Base-by-base conservation (phyloP, 1,284 basidiomycete species). In the Ustilago esculenta region DNA sequence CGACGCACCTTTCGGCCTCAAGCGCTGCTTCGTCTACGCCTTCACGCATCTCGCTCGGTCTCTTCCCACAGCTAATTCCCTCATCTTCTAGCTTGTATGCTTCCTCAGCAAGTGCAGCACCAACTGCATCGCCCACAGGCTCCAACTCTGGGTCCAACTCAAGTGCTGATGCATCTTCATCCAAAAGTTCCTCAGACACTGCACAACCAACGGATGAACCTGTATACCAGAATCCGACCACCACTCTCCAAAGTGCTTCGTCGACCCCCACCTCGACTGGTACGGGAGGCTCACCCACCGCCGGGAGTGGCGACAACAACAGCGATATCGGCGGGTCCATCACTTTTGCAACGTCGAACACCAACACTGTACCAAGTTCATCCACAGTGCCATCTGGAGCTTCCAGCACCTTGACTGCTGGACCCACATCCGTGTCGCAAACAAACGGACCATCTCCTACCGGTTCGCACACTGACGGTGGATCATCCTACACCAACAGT, bases 361-460 rank as follows among this genome's bases (percentile, higher is more conserved):
- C 39, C 25, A 17, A 8, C 17, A 40, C 24, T 25, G 29, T 34
- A n/a, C n/a, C n/a, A n/a, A 45, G 33, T 10, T 35, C 45, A 24
- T 45, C 47, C 21, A 50, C 41, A 6, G 36, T 12, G 6, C 32
- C 57, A 15, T 30, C 39, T n/a, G 18, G 15, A 11, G 3, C 27
- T 4, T 18, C 50, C 18, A 25, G 5, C 18, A 50, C 47, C 17
- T 17, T 56, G 4, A 56, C 60, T 0, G 20, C 44, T 4, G 49
- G 39, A 3, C 53, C 53, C 10, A 42, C 37, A n/a, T 50, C 59
- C 2, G 56, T 43, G n/a, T 25, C 59, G 37, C 53, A 47, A 11
- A 30, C 12, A 17, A 29, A 51, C 12, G 36, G 18, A 14, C 6
- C 42, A 1, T 1, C 32, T 11, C 34, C 53, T 5, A 56, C 44